Evolutionary conservation across 129 eudicot species (phyloP), one percentile per base, ranked within the genome.

Genomic region (Lonicera japonica): DNA sequence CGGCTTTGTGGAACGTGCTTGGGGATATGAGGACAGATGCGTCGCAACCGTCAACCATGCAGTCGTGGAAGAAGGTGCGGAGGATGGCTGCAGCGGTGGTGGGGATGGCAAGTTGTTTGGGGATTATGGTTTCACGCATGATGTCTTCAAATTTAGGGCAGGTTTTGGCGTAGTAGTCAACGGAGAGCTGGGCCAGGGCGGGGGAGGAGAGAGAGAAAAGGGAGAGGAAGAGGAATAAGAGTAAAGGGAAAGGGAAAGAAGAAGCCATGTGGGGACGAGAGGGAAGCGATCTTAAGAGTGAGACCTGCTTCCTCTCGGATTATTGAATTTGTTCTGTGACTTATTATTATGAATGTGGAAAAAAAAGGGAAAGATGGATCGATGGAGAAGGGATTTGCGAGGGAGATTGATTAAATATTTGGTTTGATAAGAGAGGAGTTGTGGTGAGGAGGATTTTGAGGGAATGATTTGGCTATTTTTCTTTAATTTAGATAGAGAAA

Each of bases 51-150:
- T 65, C 76, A 0, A 85, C 82, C 88, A 86, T 78, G 68, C 95
- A 86, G 50, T 86, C 95, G 24, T 86, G 95, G 79, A 86, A 82
- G 75, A 82, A 82, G 51, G 78, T 63, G 25, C 88, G 85, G 65
- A 85, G 86, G 65, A 75, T 72, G 72, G 88, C 94, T 13, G 88
- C 95, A 0, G 95, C 95, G 50, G 95, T 79, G 72, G 88, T 82
- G 25, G 95, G 86, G 63, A 10, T 48, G 52, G 66, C 11, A 0
- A 61, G 10, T 68, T 84, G 92, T 54, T 81, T 84, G 0, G 75
- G 69, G 24, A 70, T 61, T 51, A 74, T 65, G 8, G 66, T 12
- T 19, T 65, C 66, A 21, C 51, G 75, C 20, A 83, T 50, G 75
- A 83, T 65, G 12, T 67, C 58, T 0, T 69, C 68, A 65, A 83